Evolutionary conservation across 192 early-diverging fungal species (phyloP).

Genomic region (Coemansia sp.): DNA sequence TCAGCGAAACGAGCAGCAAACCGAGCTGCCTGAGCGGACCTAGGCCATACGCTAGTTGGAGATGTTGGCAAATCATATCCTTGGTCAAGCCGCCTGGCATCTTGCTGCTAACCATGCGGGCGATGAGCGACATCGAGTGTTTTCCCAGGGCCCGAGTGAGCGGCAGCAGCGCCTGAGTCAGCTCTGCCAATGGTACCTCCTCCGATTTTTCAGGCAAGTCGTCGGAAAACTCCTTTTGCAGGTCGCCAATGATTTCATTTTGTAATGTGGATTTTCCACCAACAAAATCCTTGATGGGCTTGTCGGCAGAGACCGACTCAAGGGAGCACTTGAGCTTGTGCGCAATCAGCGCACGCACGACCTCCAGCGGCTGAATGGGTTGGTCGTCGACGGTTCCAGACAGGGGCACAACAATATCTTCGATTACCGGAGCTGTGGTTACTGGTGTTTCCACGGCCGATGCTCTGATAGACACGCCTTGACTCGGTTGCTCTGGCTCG

Average conservation of each 20-base stretch:
- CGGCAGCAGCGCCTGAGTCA: slow-evolving; percentile 72
- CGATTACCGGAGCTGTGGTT: slow-evolving; percentile 66
- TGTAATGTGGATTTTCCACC: slow-evolving; percentile 96
- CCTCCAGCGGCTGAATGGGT: slow-evolving; percentile 79
- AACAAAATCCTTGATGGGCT: slow-evolving; percentile 77
- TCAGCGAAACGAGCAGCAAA: slow-evolving; percentile 73
- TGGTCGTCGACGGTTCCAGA: slow-evolving; percentile 70
- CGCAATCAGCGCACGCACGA: slow-evolving; percentile 81
- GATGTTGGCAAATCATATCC: slow-evolving; percentile 66
- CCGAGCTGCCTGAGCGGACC: slow-evolving; percentile 62
- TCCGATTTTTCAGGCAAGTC: slow-evolving; percentile 85
- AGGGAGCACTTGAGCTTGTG: slow-evolving; percentile 88
- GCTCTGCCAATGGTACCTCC: slow-evolving; percentile 81
- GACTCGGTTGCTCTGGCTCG: neutral
- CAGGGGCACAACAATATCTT: slow-evolving; percentile 49
- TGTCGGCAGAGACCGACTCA: slow-evolving; percentile 62
- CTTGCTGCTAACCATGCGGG: slow-evolving; percentile 82
- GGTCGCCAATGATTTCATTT: slow-evolving; percentile 96
- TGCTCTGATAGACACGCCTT: neutral
- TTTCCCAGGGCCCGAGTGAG: slow-evolving; percentile 70
- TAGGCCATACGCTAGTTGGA: slow-evolving; percentile 64
- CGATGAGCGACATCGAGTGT: slow-evolving; percentile 70
- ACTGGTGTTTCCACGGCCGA: slow-evolving; percentile 43
- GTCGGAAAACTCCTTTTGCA: slow-evolving; percentile 91
- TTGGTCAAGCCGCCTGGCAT: slow-evolving; percentile 90